Base-by-base conservation (phyloP, 2,329 filamentous ascomycete species). In the Onygena corvina region DNA sequence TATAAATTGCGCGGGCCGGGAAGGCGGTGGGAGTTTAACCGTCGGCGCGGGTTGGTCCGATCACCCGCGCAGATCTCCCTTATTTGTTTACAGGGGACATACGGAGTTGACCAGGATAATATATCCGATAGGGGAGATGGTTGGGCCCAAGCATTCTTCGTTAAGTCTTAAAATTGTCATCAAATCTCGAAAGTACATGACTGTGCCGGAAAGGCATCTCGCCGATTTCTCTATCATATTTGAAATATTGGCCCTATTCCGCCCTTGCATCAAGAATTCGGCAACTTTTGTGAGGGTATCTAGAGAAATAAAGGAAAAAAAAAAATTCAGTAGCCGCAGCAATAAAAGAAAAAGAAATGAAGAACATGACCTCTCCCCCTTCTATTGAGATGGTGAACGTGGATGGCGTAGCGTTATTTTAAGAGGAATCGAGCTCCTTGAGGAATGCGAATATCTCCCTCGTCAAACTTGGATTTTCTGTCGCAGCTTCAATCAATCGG, bases 371-470 rank as follows among this genome's bases (percentile, higher is more conserved):
- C n/a, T n/a, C n/a, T n/a, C n/a, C n/a, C n/a, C n/a, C n/a, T n/a
- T n/a, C 11, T 29, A 29, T 29, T 29, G 27, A 11, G 27, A 29
- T 36, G 34, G 16, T 36, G 34, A 36, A 4, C 7, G 14, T 21
- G 9, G 8, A n/a, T n/a, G 36, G 36, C 11, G 36, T 11, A n/a
- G 6, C 2, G 4, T 8, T 20, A n/a, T 47, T 49, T 3, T 34
- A 47, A 29, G 49, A 52, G 31, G 52, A 48, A 11, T 52, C 49
- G 46, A 71, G 64, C 48, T 67, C 60, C 58, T 64, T 64, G 18
- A 70, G 61, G 46, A 72, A 56, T 51, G 71, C 68, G 14, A 65
- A 67, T 34, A 72, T 57, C 49, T 66, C 63, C 47, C 64, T 65
- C 44, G 67, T 64, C 27, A 72, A 54, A 23, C 64, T 66, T 44